Base-by-base conservation (phyloP, 352 stramenopile species). In the Phytophthora hibernalis region DNA sequence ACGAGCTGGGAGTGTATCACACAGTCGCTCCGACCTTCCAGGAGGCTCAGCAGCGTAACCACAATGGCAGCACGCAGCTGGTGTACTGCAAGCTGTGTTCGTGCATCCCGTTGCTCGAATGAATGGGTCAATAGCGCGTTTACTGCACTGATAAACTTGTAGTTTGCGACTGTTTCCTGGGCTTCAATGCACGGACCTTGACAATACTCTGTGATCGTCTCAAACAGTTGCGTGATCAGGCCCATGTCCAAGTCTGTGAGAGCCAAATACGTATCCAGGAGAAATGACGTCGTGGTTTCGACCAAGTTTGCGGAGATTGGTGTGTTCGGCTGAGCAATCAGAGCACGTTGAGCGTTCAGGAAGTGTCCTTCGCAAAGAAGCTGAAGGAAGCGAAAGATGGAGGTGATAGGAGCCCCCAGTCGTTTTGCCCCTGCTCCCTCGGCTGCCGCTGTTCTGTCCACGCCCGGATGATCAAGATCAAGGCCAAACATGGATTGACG, bases 191-290 rank as follows among this genome's bases (percentile, higher is more conserved):
- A 93, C 1, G 81, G 85, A 6, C 85, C 85, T 62, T 93, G 85
- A n/a, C 85, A 93, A 54, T 88, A 90, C 54, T 93, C 85, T 2
- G 83, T 83, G 26, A 93, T 86, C 5, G 85, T 92, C 38, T 91
- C 82, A 55, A 93, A 91, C 2, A 93, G 33, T 57, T 93, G 85
- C 5, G 83, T 88, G 3, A 92, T 66, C 22, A 93, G 58, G 2
- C 54, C 73, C 9, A 90, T 68, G 21, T 89, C 76, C n/a, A 80
- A 31, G 47, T 86, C 72, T 5, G 77, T 76, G 8, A 91, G 54
- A 1, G 72, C 64, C 9, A 86, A 53, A 40, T 89, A 89, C 2
- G 85, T 86, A 11, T 91, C 80, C 18, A 93, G 24, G 5, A 93
- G 61, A 55, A 91, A 91, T 11, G 76, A 79, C 12, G 79, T 90